These are phyloP conservation scores for Acacia melanoxylon DNA, from an alignment of 306 rosid genomes.

Conservation along the genomic window DNA sequence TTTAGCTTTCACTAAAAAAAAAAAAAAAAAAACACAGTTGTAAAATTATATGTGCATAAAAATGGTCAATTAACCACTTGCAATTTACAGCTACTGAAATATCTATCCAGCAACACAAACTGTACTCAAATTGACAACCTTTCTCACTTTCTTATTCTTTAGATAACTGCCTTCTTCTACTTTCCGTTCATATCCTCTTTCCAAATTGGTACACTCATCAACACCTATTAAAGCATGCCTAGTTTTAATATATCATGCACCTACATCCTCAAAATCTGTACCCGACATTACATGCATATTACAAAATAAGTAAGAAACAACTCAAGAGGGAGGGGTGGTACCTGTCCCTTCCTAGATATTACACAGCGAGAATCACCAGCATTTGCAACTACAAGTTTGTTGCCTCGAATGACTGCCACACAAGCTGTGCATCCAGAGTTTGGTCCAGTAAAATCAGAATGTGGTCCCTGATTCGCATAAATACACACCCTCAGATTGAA, in stretches of 20 bases:
- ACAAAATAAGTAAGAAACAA: background rate
- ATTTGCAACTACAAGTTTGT: constrained; percentile 80
- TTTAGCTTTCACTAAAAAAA: background rate
- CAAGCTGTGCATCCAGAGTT: constrained; percentile 93
- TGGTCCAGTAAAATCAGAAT: constrained; percentile 89
- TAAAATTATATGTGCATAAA: background rate
- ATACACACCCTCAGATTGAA: constrained; percentile 31
- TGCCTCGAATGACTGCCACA: constrained; percentile 73
- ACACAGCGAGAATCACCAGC: constrained; percentile 99
- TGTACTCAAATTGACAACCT: background rate
- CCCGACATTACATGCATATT: constrained; percentile 13
- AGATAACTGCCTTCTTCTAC: background rate
- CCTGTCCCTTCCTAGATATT: constrained; percentile 93
- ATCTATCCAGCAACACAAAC: constrained; percentile 19
- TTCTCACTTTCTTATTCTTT: constrained; percentile 5
- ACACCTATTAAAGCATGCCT: background rate
- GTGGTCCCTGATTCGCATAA: constrained; percentile 78
- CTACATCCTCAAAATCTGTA: constrained; percentile 7
- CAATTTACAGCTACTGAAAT: constrained; percentile 9
- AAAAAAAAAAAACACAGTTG: background rate
- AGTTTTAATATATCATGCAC: background rate
- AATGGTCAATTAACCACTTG: background rate
- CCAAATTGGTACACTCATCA: background rate
- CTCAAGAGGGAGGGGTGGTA: constrained; percentile 31
- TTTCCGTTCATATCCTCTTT: background rate